phyloP scores from a whole-genome alignment of 768 basidiomycete genomes.

The Agaricus blazei region DNA sequence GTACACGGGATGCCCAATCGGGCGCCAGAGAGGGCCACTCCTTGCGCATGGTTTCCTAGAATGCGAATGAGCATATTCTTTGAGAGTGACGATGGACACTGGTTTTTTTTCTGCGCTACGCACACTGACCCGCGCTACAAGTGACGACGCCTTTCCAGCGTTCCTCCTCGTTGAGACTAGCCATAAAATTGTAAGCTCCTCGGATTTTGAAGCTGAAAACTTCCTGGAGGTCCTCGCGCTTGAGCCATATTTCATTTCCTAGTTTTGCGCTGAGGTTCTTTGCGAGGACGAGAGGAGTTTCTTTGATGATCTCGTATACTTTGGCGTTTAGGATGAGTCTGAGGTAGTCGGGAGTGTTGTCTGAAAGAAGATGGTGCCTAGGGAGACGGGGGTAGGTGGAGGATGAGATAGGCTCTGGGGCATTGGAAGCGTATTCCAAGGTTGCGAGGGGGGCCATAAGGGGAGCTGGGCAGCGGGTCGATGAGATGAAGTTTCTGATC shows the following conservation, averaged over 20 bases:
- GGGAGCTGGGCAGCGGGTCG: slow-evolving; percentile 4
- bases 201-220: slow-evolving; percentile 99
- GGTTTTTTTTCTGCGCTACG: slow-evolving; percentile 27
- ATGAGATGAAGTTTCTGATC: slow-evolving; percentile 4
- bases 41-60: slow-evolving; percentile 96
- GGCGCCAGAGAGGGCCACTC: slow-evolving; percentile 91
- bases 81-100: slow-evolving; percentile 9
- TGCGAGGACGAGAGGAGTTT: slow-evolving; percentile 87
- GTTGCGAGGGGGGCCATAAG: slow-evolving; percentile 45
- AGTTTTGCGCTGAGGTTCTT: slow-evolving; percentile 81
- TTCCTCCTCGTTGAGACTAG: slow-evolving; percentile 78
- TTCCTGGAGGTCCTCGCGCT: slow-evolving; percentile 94
- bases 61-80: neutral
- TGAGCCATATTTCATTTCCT: slow-evolving; percentile 93
- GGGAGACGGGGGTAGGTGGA: slow-evolving; percentile 57
- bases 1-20: slow-evolving; percentile 89
- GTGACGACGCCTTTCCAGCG: slow-evolving; percentile 97
- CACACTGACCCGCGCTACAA: slow-evolving; percentile 93
- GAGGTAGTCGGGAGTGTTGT: slow-evolving; percentile 80
- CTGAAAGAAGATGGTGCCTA: slow-evolving; percentile 57
- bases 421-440: slow-evolving; percentile 64
- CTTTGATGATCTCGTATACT: slow-evolving; percentile 84
- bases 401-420: slow-evolving; percentile 50
- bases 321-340: slow-evolving; percentile 84
- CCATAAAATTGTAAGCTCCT: slow-evolving; percentile 99